Evolutionary conservation across 371 early-diverging fungal genomes (phyloP).

Genomic region (Vairimorpha necatrix): DNA sequence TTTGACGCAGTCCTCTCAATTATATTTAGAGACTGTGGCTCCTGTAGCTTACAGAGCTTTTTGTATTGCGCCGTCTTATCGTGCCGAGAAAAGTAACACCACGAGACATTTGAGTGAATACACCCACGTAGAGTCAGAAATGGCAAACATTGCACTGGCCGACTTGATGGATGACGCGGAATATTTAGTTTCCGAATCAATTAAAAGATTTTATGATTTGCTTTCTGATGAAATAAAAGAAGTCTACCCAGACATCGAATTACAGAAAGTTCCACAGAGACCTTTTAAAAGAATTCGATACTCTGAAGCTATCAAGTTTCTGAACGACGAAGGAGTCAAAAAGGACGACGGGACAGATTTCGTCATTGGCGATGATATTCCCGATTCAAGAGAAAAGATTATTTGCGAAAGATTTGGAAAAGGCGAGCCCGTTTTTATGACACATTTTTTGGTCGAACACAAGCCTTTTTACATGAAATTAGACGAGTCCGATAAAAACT

Average conservation of each 20-base stretch:
- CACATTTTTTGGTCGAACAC: slow-evolving; percentile 90
- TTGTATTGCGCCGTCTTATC: slow-evolving; percentile 91
- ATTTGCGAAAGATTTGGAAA: slow-evolving; percentile 88
- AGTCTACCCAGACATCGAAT: slow-evolving; percentile 82
- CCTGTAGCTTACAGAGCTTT: slow-evolving; percentile 90
- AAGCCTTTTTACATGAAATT: slow-evolving; percentile 99
- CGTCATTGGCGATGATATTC: slow-evolving; percentile 95
- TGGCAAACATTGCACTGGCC: slow-evolving; percentile 84
- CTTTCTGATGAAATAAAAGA: slow-evolving; percentile 72
- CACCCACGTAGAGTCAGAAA: slow-evolving; percentile 95
- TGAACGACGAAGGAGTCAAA: slow-evolving; percentile 72
- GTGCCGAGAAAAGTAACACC: slow-evolving; percentile 99
- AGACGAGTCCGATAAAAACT: slow-evolving; percentile 71
- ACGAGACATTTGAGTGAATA: slow-evolving; percentile 94
- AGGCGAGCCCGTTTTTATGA: slow-evolving; percentile 82
- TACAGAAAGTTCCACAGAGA: slow-evolving; percentile 67
- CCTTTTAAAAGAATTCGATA: slow-evolving; percentile 95
- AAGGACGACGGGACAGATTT: slow-evolving; percentile 81
- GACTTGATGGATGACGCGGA: slow-evolving; percentile 83
- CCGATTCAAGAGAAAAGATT: slow-evolving; percentile 91
- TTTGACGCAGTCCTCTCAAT: slow-evolving; percentile 95
- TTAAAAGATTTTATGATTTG: slow-evolving; percentile 73
- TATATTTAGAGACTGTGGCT: slow-evolving; percentile 93
- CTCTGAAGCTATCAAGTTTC: slow-evolving; percentile 86
- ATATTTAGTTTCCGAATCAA: slow-evolving; percentile 75